phyloP scores from a whole-genome alignment of 2,329 filamentous ascomycete species.

The Calonectria henricotiae region DNA sequence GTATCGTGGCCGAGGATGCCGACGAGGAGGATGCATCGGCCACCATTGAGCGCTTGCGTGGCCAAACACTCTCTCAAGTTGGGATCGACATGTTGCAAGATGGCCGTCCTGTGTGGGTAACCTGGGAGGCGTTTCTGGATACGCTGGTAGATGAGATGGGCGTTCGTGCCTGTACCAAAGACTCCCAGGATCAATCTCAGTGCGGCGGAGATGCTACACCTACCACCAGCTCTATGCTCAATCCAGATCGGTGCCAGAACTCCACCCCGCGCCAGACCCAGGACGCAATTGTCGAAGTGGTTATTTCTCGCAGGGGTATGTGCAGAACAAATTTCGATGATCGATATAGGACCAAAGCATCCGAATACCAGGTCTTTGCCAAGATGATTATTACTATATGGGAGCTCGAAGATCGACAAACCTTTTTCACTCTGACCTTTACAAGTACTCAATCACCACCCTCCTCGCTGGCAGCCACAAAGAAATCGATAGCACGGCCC shows the following conservation, averaged over 20 bases:
- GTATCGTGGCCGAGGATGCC: slow-evolving; percentile 66
- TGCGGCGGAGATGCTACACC: slow-evolving; percentile 59
- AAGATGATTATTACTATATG: slow-evolving; percentile 86
- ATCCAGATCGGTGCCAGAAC: slow-evolving; percentile 56
- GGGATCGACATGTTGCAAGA: slow-evolving; percentile 83
- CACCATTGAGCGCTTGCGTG: slow-evolving; percentile 74
- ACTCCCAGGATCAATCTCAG: slow-evolving; percentile 45
- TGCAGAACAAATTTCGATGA: slow-evolving; percentile 60
- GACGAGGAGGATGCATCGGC: slow-evolving; percentile 62
- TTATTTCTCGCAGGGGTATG: slow-evolving; percentile 70
- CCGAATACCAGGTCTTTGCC: slow-evolving; percentile 69
- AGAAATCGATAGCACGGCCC: slow-evolving; percentile 60
- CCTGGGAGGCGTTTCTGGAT: slow-evolving; percentile 74
- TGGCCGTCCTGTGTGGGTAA: slow-evolving; percentile 73
- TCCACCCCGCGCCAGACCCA: slow-evolving; percentile 59
- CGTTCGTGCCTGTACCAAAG: slow-evolving; percentile 48
- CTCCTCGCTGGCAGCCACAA: slow-evolving; percentile 55
- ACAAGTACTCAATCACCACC: slow-evolving; percentile 71
- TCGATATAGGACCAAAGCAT: slow-evolving; percentile 57
- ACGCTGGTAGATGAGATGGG: slow-evolving; percentile 66
- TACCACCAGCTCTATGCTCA: slow-evolving; percentile 50
- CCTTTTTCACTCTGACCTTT: slow-evolving; percentile 83
- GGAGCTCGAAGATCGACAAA: slow-evolving; percentile 77
- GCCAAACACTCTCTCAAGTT: slow-evolving; percentile 78
- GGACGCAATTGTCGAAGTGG: slow-evolving; percentile 79